A percentile compares a stretch with the other conserved stretches of the same genome.
phyloP scores from a whole-genome alignment of 2,329 filamentous ascomycete species.

The Boeremia exigua region DNA sequence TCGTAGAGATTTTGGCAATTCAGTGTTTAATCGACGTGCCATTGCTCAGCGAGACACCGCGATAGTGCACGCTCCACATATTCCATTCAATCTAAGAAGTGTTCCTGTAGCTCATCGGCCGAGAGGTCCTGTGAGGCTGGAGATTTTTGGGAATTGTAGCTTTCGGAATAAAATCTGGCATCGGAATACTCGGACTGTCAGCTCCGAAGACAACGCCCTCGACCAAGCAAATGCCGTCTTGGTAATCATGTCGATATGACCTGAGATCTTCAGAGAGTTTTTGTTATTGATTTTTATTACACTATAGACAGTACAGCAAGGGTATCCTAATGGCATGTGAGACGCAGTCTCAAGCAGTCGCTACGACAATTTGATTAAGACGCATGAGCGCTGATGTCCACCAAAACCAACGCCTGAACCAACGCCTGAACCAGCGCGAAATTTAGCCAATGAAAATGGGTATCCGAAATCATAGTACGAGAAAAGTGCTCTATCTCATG shows the following conservation, averaged over 20 bases:
- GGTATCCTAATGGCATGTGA: constrained; percentile 5
- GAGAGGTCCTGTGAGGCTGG: no score
- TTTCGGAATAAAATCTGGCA: not conserved
- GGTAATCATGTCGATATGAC: no score
- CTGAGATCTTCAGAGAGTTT: no score
- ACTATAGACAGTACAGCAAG: not conserved
- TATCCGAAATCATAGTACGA: not conserved
- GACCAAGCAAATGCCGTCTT: no score
- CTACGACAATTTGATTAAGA: not conserved
- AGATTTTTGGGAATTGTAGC: not conserved
- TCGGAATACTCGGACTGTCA: not conserved
- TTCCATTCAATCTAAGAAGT: no score
- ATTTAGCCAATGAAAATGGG: not conserved
- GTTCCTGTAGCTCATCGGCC: no score
- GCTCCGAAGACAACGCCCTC: not conserved
- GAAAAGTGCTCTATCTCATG: not conserved
- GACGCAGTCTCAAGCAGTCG: not conserved
- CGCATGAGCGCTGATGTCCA: not conserved
- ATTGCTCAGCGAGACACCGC: no score
- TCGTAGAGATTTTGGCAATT: no score
- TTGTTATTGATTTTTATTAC: not conserved
- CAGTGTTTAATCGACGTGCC: no score
- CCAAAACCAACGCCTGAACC: not conserved
- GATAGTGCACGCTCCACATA: no score
- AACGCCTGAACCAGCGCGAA: not conserved